Base-by-base conservation (phyloP, 306 rosid genomes). In the Quercus cerris region DNA sequence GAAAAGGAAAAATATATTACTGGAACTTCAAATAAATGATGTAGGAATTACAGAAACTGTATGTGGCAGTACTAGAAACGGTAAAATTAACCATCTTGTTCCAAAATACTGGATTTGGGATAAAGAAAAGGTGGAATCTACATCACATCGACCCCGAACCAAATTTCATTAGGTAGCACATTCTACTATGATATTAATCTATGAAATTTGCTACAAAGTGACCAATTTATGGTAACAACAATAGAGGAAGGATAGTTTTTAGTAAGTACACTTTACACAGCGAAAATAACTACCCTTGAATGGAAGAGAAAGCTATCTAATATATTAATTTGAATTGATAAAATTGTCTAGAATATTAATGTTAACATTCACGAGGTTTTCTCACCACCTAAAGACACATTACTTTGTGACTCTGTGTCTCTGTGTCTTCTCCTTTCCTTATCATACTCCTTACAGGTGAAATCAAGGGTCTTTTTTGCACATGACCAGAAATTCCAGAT, bases 101-200 rank as follows among this genome's bases (percentile, higher is more conserved):
- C 35, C 38, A 35, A 54, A 23, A 57, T 33, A 8, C 11, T 19
- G 11, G n/a, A 22, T 18, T 55, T 17, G 51, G 5, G 25, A 75
- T 15, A 4, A 62, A 9, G 35, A 8, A 62, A 5, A 56, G 59
- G 55, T 70, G 3, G 77, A 71, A 68, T 20, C 68, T 75, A 25
- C 14, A 59, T 62, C 19, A 10, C 4, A 61, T 31, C 19, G 33
- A 49, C 73, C 77, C 20, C 67, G 38, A 61, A 68, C 30, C 71
- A 83, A 41, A 83, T 68, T 73, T 79, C 46, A 44, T 67, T 27
- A 68, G 35, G 58, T 54, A 75, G 49, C 56, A 51, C 52, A 69
- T 76, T 68, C 83, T 74, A 49, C 12, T 49, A 35, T 61, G 58
- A 59, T 41, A 25, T 74, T 59, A 13, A 44, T 20, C 75, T 41